Base-by-base conservation (phyloP, 352 stramenopile genomes). In the Blastocystis sp. region DNA sequence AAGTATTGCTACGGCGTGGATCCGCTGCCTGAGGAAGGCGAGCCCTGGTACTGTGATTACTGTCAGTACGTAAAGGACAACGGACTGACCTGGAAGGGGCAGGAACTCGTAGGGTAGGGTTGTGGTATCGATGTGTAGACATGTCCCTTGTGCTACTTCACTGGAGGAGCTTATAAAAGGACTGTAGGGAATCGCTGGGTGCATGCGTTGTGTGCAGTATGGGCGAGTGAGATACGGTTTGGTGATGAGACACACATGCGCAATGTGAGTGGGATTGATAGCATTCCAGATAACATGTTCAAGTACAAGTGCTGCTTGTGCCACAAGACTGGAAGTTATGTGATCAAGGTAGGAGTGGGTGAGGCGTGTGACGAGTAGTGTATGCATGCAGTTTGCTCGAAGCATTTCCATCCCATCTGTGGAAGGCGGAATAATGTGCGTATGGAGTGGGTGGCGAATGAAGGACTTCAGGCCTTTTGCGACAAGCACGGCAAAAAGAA, bases 401-500 rank as follows among this genome's bases (percentile, higher is more conserved):
- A 64, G 53, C 62, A 54, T 23, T 88, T 88, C 77, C 77, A 88
- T 56, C 77, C 77, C 5, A 76, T 88, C 23, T 88, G 77, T 43
- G 77, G 77, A 66, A 34, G 73, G 47, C 37, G 29, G 39, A 84
- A 68, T 43, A 41, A 41, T 0, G 43, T 68, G 11, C 54, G 73
- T 4, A 84, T 84, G 73, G 73, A 84, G 50, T 84, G 47, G 47
- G 64, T 76, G 9, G 73, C 34, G 47, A 84, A 84, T 29, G 73
- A 84, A 37, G 50, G 73, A 15, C 53, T 84, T 18, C 73, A 84
- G 50, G 50, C 73, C 5, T 84, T 84, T 55, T 84, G 73, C 56
- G 73, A 84, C 11, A 84, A 84, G 29, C 73, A 84, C 47, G 73
- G 73, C 37, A 84, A 84, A 23, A 84, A 84, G 73, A 84, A 84